A percentile compares a stretch with the other conserved stretches of the same genome.
Conservation (phyloP, 176 grass and related monocot genomes). For the Lolium perenne region DNA sequence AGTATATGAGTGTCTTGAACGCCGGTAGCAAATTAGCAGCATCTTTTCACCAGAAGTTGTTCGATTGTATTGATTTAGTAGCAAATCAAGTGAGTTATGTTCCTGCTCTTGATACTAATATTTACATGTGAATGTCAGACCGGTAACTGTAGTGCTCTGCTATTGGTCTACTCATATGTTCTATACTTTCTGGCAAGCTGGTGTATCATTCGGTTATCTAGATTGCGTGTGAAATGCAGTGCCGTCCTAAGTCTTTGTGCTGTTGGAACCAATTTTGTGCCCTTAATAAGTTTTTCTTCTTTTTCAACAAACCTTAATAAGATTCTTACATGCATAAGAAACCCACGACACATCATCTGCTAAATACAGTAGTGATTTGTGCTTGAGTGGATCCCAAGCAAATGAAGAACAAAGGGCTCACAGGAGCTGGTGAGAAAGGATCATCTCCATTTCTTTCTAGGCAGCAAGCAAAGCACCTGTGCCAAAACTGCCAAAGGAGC, state of each 20-base stretch:
- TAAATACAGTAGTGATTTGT: background rate
- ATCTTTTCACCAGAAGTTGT: background rate
- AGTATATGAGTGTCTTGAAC: too few species aligned
- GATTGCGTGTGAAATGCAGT: background rate
- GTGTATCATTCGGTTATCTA: background rate
- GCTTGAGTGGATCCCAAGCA: constrained; percentile 64
- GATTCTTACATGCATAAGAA: background rate
- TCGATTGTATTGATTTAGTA: background rate
- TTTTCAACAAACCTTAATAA: background rate
- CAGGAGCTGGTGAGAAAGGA: constrained; percentile 10
- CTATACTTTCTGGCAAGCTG: background rate
- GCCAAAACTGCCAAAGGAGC: constrained; percentile 76
- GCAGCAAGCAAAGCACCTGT: constrained; percentile 99
- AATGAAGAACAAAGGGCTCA: constrained; percentile 31
- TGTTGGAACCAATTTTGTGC: background rate
- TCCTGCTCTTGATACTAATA: too few species aligned
- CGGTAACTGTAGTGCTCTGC: too few species aligned
- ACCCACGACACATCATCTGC: background rate
- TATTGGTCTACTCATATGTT: background rate
- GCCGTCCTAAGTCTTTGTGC: background rate
- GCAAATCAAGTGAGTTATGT: too few species aligned
- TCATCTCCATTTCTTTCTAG: constrained; percentile 40
- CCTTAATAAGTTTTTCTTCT: background rate
- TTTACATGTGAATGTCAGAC: background rate
- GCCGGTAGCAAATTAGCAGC: background rate